Evolutionary conservation across 768 basidiomycete genomes (phyloP), one percentile per base, ranked within the genome.

Genomic region (Amanita exitialis): DNA sequence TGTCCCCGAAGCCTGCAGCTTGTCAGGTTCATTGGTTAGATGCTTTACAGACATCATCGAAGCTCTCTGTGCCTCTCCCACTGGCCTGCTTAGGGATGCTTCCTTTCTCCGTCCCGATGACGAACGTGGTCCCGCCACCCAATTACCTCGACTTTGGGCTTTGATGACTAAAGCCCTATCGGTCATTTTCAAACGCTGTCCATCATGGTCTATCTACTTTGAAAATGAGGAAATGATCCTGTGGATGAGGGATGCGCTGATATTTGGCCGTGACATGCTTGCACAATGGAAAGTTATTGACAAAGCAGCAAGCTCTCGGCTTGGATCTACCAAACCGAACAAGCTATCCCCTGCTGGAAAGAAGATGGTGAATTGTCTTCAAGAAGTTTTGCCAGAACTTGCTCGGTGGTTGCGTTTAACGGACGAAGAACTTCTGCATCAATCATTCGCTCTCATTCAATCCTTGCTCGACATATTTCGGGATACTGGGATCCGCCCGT

Each of bases 211-310:
- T 0, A 64, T 70, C 6, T 85, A 76, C 62, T 89, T 89, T 64
- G 83, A 87, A 49, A 82, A 79, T 58, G 77, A 82, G 23, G 82
- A 83, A 51, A 96, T 99, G 94, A 76, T 87, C 12, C 77, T 82
- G 28, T 99, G 96, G 96, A 98, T 99, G 96, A 80, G 94, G 50
- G 96, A 98, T 62, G 96, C 94, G 2, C 74, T 98, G 47, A 93
- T 98, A 56, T 92, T 96, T 59, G 93, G 86, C 7, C 70, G 86
- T 57, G 88, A 94, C 59, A 76, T 96, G 72, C 67, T 96, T 43
- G 84, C 80, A 2, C 83, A 91, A 56, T 80, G 91, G 66, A 71
- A 81, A 38, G 78, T 84, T 9, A 80, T 99, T 54, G 92, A 95
- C 64, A 73, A 71, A 23, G 84, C 85, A 8, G 75, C 78, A 3